Evolutionary conservation across 306 rosid species (phyloP).

Genomic region (Ochetophila trinervis): DNA sequence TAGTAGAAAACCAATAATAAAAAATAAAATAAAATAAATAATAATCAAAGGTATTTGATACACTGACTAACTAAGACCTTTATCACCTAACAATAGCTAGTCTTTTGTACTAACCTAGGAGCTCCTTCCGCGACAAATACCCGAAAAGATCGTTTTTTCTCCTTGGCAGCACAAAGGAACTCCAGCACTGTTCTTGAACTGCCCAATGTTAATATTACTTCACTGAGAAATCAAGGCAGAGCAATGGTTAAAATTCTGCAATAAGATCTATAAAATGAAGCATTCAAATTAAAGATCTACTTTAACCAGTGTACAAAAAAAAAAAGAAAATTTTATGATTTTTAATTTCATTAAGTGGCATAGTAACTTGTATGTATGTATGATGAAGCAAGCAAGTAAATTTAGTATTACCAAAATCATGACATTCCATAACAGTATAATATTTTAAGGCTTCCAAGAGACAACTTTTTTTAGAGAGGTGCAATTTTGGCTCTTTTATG

Average conservation of each 20-base stretch:
- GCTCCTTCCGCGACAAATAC: constrained; percentile 96
- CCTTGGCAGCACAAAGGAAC: constrained; percentile 94
- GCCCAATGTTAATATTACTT: constrained; percentile 92
- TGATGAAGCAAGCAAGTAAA: too few species aligned
- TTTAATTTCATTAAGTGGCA: too few species aligned
- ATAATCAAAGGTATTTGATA: constrained; percentile 6
- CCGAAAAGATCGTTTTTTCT: constrained; percentile 89
- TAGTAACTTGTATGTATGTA: too few species aligned
- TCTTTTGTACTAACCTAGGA: constrained; percentile 69
- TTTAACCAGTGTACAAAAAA: neutral
- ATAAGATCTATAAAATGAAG: constrained; percentile 8
- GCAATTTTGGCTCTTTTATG: too few species aligned
- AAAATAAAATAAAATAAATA: constrained; percentile 3
- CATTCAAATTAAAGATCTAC: constrained; percentile 7
- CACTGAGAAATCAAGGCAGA: constrained; percentile 52
- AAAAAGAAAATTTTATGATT: too few species aligned
- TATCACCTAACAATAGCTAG: constrained; percentile 15
- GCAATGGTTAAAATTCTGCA: constrained; percentile 20
- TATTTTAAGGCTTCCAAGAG: too few species aligned
- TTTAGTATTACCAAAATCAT: too few species aligned
- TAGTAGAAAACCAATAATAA: constrained; percentile 3
- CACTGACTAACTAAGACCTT: constrained; percentile 6
- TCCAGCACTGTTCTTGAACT: constrained; percentile 97
- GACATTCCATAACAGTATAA: too few species aligned
- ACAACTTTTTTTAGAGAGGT: too few species aligned